Evolutionary conservation across 2,329 filamentous ascomycete species (phyloP), one percentile per base, ranked within the genome.

Genomic region (Trichoderma cornu-damae): DNA sequence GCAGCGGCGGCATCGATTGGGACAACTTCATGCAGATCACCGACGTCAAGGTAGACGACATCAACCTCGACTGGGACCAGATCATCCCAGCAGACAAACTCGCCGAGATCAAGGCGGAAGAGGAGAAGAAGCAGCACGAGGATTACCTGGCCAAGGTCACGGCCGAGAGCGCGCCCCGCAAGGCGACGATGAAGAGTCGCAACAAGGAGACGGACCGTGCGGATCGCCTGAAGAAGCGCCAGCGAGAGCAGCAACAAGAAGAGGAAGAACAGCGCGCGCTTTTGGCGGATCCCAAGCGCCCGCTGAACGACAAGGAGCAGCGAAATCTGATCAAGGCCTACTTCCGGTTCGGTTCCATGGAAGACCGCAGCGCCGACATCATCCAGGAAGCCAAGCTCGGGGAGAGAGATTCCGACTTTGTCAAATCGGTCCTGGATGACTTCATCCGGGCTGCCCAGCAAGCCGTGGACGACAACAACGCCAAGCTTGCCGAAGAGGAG

Each of bases 11-110:
- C 56, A 85, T 85, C 48, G 82, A 85, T 64, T 85, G 94, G 75
- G 93, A 96, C 69, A 96, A 96, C 61, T 99, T 97, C 72, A 86
- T 99, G 76, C 91, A 97, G 68, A 96, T 96, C 67, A 96, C 94
- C 1, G 94, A 99, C 71, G 93, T 97, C 72, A 97, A 97, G 74
- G 89, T 97, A 22, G 89, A 97, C 59, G 81, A 85, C 50, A 76
- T 84, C 48, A 75, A 77, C 62, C 85, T 97, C 24, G 91, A 95
- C 64, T 99, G 94, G 94, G 94, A 99, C 66, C 89, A 97, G 63
- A 99, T 99, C 66, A 97, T 99, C 64, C 95, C 94, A 0, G 91
- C 92, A 59, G 91, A 96, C 6, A 86, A 96, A 66, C 81, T 99
- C 16, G 92, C 92, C 14, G 86, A 86, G 60, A 88, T 97, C 73